A percentile compares a stretch with the other conserved stretches of the same genome.
Conservation (phyloP, 148 eudicot species). For the Fagopyrum tataricum region DNA sequence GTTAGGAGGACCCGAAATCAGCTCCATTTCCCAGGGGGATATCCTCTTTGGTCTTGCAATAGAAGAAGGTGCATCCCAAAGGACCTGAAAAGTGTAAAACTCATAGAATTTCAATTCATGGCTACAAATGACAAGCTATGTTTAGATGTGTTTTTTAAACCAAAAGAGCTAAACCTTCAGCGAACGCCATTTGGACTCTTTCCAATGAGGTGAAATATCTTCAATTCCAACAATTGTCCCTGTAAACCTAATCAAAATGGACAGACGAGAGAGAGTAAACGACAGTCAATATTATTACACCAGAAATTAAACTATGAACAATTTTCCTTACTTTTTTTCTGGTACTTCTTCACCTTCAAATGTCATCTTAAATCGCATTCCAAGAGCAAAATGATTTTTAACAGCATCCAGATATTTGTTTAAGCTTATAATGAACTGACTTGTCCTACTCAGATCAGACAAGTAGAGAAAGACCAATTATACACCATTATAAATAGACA, state of each 20-base stretch:
- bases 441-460: slow-evolving; percentile 43
- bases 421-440: slow-evolving; percentile 86
- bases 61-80: slow-evolving; percentile 89
- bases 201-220: slow-evolving; percentile 68
- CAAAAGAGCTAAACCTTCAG: slow-evolving; percentile 47
- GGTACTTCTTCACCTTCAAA: slow-evolving; percentile 96
- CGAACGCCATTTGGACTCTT: slow-evolving; percentile 78
- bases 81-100: slow-evolving; percentile 44
- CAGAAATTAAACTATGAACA: neutral
- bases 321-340: slow-evolving; percentile 52
- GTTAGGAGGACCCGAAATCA: slow-evolving; percentile 48
- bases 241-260: slow-evolving; percentile 48
- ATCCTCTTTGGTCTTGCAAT: slow-evolving; percentile 78
- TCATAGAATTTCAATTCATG: neutral
- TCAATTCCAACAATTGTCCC: slow-evolving; percentile 86
- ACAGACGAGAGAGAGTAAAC: slow-evolving; percentile 8
- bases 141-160: neutral
- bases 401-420: slow-evolving; percentile 80
- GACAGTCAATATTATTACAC: neutral
- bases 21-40: slow-evolving; percentile 96
- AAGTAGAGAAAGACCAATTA: neutral
- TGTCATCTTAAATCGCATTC: slow-evolving; percentile 89
- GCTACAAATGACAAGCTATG: neutral
- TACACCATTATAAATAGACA: neutral
- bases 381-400: slow-evolving; percentile 45